These are phyloP conservation scores for Suhomyces sp. DNA, from an alignment of 805 yeast species.

Conservation along the genomic window DNA sequence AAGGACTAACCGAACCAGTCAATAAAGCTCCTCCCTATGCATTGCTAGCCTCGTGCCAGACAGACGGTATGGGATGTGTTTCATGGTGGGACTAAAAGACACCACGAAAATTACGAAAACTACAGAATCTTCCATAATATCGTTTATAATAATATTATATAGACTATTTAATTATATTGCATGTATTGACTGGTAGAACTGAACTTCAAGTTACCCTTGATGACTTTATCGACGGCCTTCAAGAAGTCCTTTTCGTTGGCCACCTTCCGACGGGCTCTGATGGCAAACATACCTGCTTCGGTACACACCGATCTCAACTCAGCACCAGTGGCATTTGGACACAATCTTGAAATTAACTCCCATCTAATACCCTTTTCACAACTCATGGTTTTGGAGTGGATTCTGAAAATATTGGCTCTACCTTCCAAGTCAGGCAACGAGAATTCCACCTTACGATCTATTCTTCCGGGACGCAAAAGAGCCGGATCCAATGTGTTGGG, in stretches of 20 bases:
- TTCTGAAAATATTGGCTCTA: constrained; percentile 94
- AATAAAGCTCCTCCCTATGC: constrained; percentile 75
- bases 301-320: constrained; percentile 98
- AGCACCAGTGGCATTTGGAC: constrained; percentile 99
- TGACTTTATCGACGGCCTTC: constrained; percentile 97
- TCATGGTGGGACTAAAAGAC: constrained; percentile 80
- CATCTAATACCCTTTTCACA: constrained; percentile 96
- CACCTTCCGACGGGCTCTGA: constrained; percentile 95
- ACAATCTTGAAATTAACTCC: constrained; percentile 95
- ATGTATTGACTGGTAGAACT: constrained; percentile 95
- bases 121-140: too few species aligned
- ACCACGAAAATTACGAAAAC: too few species aligned
- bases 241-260: constrained; percentile 97
- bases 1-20: constrained; percentile 32
- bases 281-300: constrained; percentile 99
- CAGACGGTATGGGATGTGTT: constrained; percentile 94
- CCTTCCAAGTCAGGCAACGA: constrained; percentile 96
- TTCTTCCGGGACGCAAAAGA: constrained; percentile 95
- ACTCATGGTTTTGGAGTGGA: constrained; percentile 96
- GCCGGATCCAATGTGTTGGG: constrained; percentile 99
- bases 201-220: constrained; percentile 97
- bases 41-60: constrained; percentile 83
- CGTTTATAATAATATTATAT: neutral
- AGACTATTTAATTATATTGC: constrained; percentile 76
- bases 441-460: constrained; percentile 97